Evolutionary conservation across 257 asterid species (phyloP), one percentile per base, ranked within the genome.

Genomic region (Cordia subcordata): DNA sequence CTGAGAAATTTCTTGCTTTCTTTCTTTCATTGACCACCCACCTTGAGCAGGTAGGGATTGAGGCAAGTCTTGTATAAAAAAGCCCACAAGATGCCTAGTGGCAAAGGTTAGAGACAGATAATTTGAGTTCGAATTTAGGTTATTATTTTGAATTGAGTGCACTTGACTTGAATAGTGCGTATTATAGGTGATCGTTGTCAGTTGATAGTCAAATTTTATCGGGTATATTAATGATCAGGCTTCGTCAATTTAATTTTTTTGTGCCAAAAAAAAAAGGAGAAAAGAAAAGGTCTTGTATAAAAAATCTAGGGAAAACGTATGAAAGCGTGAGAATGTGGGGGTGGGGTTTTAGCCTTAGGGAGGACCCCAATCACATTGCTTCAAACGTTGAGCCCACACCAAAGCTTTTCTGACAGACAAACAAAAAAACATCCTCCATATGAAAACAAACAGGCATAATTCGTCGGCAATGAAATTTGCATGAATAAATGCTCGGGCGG

Each of bases 1-100:
- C 66, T 33, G 55, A 62, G 60, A 75, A 69, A 76, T 74, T 69
- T 74, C 67, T 74, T 65, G 56, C 63, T 68, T 60, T 68, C 50
- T 58, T 62, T 40, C 58, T 39, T 53, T 54, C 68, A 73, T 68
- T 73, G 65, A 68, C 67, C 61, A 62, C 60, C 44, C 52, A 68
- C 75, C 79, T 68, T 60, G 68, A 68, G 69, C 38, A 61, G 67
- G 65, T 74, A 37, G 49, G 72, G 60, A n/a, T 60, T 65, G 65
- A 63, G 66, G 68, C 58, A 53, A 60, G 72, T 64, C 63, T 61
- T 61, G 50, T 57, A 65, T 63, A 51, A 54, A 63, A 63, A 63
- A 55, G 17, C 38, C 17, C 13, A 52, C 12, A 57, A n/a, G n/a
- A n/a, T n/a, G n/a, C n/a, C n/a, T n/a, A n/a, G n/a, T n/a, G n/a